Base-by-base conservation (phyloP, 2,329 filamentous ascomycete species). In the Penicillium fuscoglaucum region DNA sequence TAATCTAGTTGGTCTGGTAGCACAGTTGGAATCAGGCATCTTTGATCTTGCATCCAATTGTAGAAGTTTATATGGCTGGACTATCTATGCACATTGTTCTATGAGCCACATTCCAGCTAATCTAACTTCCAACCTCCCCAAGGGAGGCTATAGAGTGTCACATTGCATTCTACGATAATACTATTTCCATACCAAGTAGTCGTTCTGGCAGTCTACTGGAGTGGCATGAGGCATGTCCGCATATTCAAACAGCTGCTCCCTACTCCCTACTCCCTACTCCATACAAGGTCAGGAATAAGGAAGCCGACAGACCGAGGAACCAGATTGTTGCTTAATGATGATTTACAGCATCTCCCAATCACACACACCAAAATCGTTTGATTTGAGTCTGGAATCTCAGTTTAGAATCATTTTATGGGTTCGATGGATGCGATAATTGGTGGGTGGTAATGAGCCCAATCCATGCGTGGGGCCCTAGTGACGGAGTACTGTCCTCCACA, bases 401-500 rank as follows among this genome's bases (percentile, higher is more conserved):
- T 39, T 46, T 39, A 15, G 3, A 37, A 21, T 37, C 9, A 17
- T 40, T 28, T 24, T 8, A 53, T 3, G 13, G 43, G 13, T 31
- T 17, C 1, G 12, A 48, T 31, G 4, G 24, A 31, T 39, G 33
- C 5, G 41, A 46, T 19, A 24, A 35, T 47, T 53, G 21, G 51
- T 48, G 31, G 33, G n/a, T 39, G 46, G n/a, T 35, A 31, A 46
- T 46, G 24, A 48, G 24, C 31, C 6, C 13, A 40, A 54, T 39
- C 17, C 24, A 15, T 39, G 29, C 46, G 39, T 43, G 39, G 39
- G 21, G 17, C 26, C 21, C 19, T 17, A 5, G 35, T 51, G 17
- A 33, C 29, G 55, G 59, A 61, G 44, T 37, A 59, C 55, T 43
- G 55, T 54, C 59, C 37, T 61, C 49, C 52, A 55, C n/a, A 40